phyloP scores from a whole-genome alignment of 2,329 filamentous ascomycete genomes.

The Fusarium succisae region DNA sequence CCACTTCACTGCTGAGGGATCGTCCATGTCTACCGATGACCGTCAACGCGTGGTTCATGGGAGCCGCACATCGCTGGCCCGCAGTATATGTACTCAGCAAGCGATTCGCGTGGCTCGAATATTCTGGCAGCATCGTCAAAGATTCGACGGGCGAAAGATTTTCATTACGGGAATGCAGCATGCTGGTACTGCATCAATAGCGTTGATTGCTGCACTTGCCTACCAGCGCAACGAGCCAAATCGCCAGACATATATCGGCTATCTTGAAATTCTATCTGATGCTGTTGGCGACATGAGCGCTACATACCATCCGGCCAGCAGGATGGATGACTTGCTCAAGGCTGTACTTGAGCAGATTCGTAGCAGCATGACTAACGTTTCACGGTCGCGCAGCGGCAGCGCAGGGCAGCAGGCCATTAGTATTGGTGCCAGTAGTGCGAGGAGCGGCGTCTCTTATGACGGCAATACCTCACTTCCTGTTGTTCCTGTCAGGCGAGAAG shows the following conservation, averaged over 20 bases:
- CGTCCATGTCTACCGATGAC: slow-evolving; percentile 44
- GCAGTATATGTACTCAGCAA: slow-evolving; percentile 64
- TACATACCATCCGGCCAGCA: slow-evolving; percentile 62
- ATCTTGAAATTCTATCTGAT: slow-evolving; percentile 62
- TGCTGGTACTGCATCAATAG: slow-evolving; percentile 63
- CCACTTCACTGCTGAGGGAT: slow-evolving; percentile 29
- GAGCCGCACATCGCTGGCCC: slow-evolving; percentile 56
- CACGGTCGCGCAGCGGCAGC: slow-evolving; percentile 34
- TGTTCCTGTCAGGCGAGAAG: slow-evolving; percentile 46
- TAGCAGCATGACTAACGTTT: slow-evolving; percentile 40
- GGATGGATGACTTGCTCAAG: slow-evolving; percentile 62
- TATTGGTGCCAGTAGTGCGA: background rate
- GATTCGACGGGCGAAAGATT: slow-evolving; percentile 61
- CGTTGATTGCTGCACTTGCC: slow-evolving; percentile 60
- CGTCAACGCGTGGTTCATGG: slow-evolving; percentile 51
- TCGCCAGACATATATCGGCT: slow-evolving; percentile 52
- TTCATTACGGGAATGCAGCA: slow-evolving; percentile 62
- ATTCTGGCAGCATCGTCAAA: slow-evolving; percentile 64
- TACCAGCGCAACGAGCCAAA: slow-evolving; percentile 50
- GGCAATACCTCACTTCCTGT: slow-evolving; percentile 36
- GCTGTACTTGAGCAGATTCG: slow-evolving; percentile 61
- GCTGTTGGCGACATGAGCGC: slow-evolving; percentile 63
- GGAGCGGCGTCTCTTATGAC: slow-evolving; percentile 17
- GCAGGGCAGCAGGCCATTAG: slow-evolving; percentile 9
- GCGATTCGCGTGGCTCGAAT: slow-evolving; percentile 62